Evolutionary conservation across 257 asterid genomes (phyloP).

Genomic region (Solanum boliviense): DNA sequence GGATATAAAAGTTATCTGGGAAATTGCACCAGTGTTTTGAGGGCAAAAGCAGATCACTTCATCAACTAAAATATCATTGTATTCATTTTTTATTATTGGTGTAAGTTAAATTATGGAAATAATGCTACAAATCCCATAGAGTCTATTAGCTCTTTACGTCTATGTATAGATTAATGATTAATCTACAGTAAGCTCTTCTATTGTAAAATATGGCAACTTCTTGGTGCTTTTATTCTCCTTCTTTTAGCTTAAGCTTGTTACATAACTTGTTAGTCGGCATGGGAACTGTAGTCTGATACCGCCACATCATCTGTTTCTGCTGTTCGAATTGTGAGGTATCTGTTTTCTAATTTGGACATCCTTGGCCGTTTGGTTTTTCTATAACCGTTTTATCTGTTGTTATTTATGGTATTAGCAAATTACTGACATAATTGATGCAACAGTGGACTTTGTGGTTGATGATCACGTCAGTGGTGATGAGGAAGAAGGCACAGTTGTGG

Average conservation of each 20-base stretch:
- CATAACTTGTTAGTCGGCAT: neutral
- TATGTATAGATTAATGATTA: neutral
- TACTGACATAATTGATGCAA: neutral
- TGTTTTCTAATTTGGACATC: neutral
- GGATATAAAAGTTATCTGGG: neutral
- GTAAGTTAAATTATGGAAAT: neutral
- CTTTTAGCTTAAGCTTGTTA: neutral
- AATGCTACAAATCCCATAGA: neutral
- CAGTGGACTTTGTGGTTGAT: slow-evolving; percentile 82
- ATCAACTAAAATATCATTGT: neutral
- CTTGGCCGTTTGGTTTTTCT: neutral
- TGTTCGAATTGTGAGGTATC: neutral
- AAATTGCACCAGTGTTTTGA: neutral
- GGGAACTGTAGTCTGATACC: neutral
- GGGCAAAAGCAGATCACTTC: neutral
- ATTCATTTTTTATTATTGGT: neutral
- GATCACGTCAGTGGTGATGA: slow-evolving; percentile 61
- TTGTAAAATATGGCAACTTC: neutral
- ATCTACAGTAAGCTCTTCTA: neutral
- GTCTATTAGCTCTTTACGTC: neutral
- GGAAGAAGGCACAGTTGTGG: slow-evolving; percentile 58
- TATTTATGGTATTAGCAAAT: neutral
- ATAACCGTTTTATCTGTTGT: neutral
- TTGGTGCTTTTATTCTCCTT: neutral
- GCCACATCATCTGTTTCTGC: neutral